Base-by-base conservation (phyloP, 2,329 filamentous ascomycete genomes). In the Ophiocordyceps polyrhachis-furcata region DNA sequence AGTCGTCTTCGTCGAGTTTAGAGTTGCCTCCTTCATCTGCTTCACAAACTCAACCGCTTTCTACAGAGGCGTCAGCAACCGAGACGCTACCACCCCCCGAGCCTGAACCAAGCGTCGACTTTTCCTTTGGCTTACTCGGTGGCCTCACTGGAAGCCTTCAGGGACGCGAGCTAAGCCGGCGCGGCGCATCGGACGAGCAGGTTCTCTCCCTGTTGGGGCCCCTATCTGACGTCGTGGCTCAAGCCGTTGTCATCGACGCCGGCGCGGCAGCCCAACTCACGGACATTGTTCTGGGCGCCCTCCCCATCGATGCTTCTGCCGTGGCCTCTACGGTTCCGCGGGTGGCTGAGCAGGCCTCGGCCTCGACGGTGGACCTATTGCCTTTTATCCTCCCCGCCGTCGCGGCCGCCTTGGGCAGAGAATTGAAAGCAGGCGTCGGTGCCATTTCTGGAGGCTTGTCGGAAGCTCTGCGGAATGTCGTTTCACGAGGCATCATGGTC, bases 321-420 rank as follows among this genome's bases (percentile, higher is more conserved):
- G 40, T 56, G 19, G 47, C 48, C 25, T 48, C 50, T 1, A 41
- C 45, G 17, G 37, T 56, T 35, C 46, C 49, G 12, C 41, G 46
- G n/a, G 43, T 53, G 13, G 49, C 52, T 17, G 37, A 28, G 13
- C 43, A 53, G 21, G 35, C 21, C 3, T 52, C 53, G 14, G 40
- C 47, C 2, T 43, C 45, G 1, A 17, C 46, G 8, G 28, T 48
- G 9, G 45, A 48, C 2, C 28, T 50, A 6, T 45, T 56, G 3
- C 53, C 54, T 5, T 32, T 54, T 2, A 44, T 56, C 13, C 47
- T 56, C 41, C 52, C 53, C 23, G 54, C 53, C 14, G 42, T 55
- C 29, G 49, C 52, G 8, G 42, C 44, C 7, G 49, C 46, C 19
- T 35, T 54, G 7, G 51, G 51, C 2, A 45, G 46, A 37, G 35